phyloP scores from a whole-genome alignment of 345 rosid genomes.

The Cochlearia excelsa region DNA sequence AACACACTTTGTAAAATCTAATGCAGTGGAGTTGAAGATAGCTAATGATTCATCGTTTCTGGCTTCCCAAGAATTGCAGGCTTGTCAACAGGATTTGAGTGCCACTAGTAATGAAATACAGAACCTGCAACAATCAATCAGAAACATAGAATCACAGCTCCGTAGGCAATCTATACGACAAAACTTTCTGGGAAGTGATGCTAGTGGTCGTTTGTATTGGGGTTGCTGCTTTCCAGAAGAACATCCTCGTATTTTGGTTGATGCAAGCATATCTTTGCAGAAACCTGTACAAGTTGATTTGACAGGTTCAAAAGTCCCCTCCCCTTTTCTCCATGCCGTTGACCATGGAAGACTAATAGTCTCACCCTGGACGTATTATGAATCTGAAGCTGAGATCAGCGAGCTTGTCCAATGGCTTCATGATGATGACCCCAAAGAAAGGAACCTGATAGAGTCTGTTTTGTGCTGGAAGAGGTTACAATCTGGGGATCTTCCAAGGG shows the following conservation, averaged over 20 bases:
- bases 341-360: slow-evolving; percentile 37
- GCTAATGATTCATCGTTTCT: slow-evolving; percentile 40
- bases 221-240: slow-evolving; percentile 53
- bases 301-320: slow-evolving; percentile 54
- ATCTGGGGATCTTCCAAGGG: slow-evolving; percentile 45
- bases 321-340: slow-evolving; percentile 48
- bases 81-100: slow-evolving; percentile 52
- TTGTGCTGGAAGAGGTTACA: slow-evolving; percentile 56
- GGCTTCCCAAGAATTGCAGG: slow-evolving; percentile 50
- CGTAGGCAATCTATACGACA: slow-evolving; percentile 59
- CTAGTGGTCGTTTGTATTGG: slow-evolving; percentile 81
- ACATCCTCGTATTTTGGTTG: slow-evolving; percentile 60
- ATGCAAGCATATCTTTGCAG: slow-evolving; percentile 58
- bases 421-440: slow-evolving; percentile 60
- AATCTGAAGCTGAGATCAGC: slow-evolving; percentile 68
- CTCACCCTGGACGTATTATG: slow-evolving; percentile 61
- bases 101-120: slow-evolving; percentile 53
- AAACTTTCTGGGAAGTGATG: slow-evolving; percentile 87
- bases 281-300: slow-evolving; percentile 34
- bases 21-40: slow-evolving; percentile 27
- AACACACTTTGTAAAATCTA: slow-evolving; percentile 34
- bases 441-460: slow-evolving; percentile 71
- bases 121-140: slow-evolving; percentile 56
- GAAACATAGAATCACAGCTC: slow-evolving; percentile 57
- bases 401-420: slow-evolving; percentile 71